Evolutionary conservation across 208 protist genomes (phyloP).

Genomic region (Trypanosoma brucei): DNA sequence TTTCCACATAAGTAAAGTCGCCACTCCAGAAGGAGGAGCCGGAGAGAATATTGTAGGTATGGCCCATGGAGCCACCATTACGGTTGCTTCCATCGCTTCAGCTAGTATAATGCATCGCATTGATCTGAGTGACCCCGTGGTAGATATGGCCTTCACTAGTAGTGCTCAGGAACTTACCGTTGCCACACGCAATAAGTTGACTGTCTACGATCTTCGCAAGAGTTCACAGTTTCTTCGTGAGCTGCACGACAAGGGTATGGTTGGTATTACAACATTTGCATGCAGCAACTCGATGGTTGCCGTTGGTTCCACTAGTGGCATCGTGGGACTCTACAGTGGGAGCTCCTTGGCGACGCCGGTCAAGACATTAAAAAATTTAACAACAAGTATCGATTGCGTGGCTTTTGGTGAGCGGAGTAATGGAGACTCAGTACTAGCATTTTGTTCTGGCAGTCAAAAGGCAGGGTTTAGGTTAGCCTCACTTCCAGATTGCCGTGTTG

Average conservation of each 20-base stretch:
- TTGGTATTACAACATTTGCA: slow-evolving; percentile 63
- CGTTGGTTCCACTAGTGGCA: slow-evolving; percentile 62
- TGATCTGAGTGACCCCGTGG: slow-evolving; percentile 38
- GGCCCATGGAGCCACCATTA: slow-evolving; percentile 49
- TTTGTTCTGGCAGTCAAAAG: slow-evolving; percentile 67
- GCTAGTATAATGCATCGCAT: slow-evolving; percentile 60
- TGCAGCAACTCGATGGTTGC: slow-evolving; percentile 31
- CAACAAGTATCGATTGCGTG: slow-evolving; percentile 54
- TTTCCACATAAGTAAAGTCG: slow-evolving; percentile 50
- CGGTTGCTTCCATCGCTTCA: slow-evolving; percentile 58
- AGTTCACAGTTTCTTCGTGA: slow-evolving; percentile 49
- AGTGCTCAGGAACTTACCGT: slow-evolving; percentile 49
- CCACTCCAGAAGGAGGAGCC: slow-evolving; percentile 16
- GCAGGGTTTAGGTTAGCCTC: slow-evolving; percentile 70
- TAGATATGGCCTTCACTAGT: slow-evolving; percentile 47
- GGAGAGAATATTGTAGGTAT: slow-evolving; percentile 30
- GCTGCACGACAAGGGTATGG: slow-evolving; percentile 51
- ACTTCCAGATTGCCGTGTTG: slow-evolving; percentile 59
- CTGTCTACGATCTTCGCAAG: slow-evolving; percentile 79
- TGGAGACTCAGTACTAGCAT: slow-evolving; percentile 55
- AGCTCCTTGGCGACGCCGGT: slow-evolving; percentile 15
- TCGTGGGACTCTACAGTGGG: slow-evolving; percentile 64
- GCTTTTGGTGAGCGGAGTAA: slow-evolving; percentile 58
- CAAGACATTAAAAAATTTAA: slow-evolving; percentile 72
- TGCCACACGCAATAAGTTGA: slow-evolving; percentile 54